Evolutionary conservation across 345 rosid genomes (phyloP), one percentile per base, ranked within the genome.

Genomic region (Punica granatum): DNA sequence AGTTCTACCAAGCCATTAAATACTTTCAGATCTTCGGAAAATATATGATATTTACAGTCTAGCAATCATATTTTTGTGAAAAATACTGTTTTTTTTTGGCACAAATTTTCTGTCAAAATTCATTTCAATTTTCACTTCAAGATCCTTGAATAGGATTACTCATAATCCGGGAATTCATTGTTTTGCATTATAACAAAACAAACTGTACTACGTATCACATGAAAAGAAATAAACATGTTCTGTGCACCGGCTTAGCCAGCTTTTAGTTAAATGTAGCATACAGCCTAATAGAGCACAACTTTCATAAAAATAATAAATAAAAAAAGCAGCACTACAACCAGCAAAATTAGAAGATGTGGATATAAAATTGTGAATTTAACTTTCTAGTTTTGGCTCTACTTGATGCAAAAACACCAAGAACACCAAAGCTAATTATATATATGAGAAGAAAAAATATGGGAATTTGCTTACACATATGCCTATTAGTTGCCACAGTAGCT

Each of bases 401-500:
- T 23, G 30, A 13, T 12, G 58, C 14, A 6, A n/a, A 51, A 13
- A 7, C n/a, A 51, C 28, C 0, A n/a, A 6, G 7, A 6, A 51
- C 23, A 11, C 10, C 58, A 51, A 37, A 26, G 61, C 61, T 56
- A 56, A 56, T 26, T 56, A 6, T 56, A 30, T 56, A n/a, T 11
- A 15, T 30, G 3, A 51, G 15, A 42, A 28, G 28, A 10, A 35
- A 64, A 43, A 39, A 13, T 19, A 21, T 43, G 58, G 51, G 64
- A 48, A 64, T 44, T 58, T 71, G 76, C 97, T 87, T 82, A 94
- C 99, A 91, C 82, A 86, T 85, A 74, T 81, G 95, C 71, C 95
- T 86, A 74, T 81, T 80, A 66, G 81, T 77, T 35, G 98, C 99
- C 63, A 88, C 99, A 51, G 92, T 76, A 37, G 93, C 92, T 73